Evolutionary conservation across 2,329 filamentous ascomycete genomes (phyloP).

Genomic region (Colletotrichum tropicale): DNA sequence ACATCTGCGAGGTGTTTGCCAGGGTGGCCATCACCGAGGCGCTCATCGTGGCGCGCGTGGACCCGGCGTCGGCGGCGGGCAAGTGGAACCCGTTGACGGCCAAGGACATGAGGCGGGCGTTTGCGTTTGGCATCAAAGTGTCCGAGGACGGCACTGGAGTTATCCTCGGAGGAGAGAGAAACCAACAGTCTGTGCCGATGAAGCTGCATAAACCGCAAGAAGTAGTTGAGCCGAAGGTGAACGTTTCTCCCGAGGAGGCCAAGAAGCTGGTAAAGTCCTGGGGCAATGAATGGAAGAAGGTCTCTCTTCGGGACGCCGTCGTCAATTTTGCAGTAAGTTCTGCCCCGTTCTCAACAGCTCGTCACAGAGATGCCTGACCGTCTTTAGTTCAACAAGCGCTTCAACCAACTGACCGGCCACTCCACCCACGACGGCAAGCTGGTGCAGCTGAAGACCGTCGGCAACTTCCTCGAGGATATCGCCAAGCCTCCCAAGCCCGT

Average conservation of each 20-base stretch:
- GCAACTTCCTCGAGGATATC: slow-evolving; percentile 59
- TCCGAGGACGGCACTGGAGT: slow-evolving; percentile 42
- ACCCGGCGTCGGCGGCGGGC: slow-evolving; percentile 24
- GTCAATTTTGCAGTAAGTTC: slow-evolving; percentile 76
- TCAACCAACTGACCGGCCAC: slow-evolving; percentile 81
- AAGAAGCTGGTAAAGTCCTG: slow-evolving; percentile 47
- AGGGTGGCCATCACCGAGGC: slow-evolving; percentile 59
- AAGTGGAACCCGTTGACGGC: slow-evolving; percentile 22
- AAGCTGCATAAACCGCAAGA: background rate
- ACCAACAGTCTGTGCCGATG: slow-evolving; percentile 22
- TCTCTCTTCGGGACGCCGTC: slow-evolving; percentile 59
- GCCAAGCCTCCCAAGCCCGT: slow-evolving; percentile 58
- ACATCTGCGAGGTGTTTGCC: slow-evolving; percentile 51
- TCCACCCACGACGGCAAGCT: slow-evolving; percentile 75
- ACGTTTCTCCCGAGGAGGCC: slow-evolving; percentile 43
- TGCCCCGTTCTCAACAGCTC: background rate
- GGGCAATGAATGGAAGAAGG: slow-evolving; percentile 61
- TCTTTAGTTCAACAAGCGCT: slow-evolving; percentile 79
- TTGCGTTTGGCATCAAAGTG: slow-evolving; percentile 39
- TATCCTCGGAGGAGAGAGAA: slow-evolving; percentile 36
- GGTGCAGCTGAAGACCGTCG: slow-evolving; percentile 56
- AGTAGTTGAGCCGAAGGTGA: slow-evolving; percentile 5
- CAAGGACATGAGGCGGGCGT: slow-evolving; percentile 26
- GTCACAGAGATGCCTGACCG: background rate
- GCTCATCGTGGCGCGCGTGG: slow-evolving; percentile 38